Base-by-base conservation (phyloP, 768 basidiomycete genomes). In the Termitomyces sp. region DNA sequence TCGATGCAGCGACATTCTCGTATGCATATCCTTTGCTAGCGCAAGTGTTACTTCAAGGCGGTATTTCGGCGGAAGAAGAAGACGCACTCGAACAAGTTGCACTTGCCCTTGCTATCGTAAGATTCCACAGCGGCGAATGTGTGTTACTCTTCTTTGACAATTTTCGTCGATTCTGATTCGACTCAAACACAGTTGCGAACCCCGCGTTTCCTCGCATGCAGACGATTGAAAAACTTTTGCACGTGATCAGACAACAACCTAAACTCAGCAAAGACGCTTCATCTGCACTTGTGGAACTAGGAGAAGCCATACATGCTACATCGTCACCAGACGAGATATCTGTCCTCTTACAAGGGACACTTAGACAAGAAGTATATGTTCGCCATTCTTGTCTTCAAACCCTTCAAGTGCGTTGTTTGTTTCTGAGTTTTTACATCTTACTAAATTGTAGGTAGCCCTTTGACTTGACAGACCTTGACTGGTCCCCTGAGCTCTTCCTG, bases 381-480 rank as follows among this genome's bases (percentile, higher is more conserved):
- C 81, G 96, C 16, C 90, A 88, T 65, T 87, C 94, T 9, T 93
- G 91, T 65, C 74, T 98, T n/a, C 94, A 95, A 65, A 81, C 94
- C 0, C 76, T 98, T 2, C 92, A 94, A 81, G 94, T 93, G 28
- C 20, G 59, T 58, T 55, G 5, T 37, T 39, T 9, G 20, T 36
- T 55, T 13, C n/a, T 24, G 16, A 54, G 42, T 49, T 56, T n/a
- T 64, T 24, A 42, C 54, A 3, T 31, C 33, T 34, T 16, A 20
- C 18, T 57, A 2, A 33, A 33, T 5, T 37, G 9, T 33, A 7
- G 7, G 1, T 59, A 98, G 92, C 89, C 94, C 0, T 88, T 98
- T 62, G 97, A 98, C 71, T 70, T 98, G 48, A 98, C 95, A 0
- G 96, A 98, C 49, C 69, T 93, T 37, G 94, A 97, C 60, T 99